Base-by-base conservation (phyloP, 768 basidiomycete species). In the Boletus pseudo-olivaceus region DNA sequence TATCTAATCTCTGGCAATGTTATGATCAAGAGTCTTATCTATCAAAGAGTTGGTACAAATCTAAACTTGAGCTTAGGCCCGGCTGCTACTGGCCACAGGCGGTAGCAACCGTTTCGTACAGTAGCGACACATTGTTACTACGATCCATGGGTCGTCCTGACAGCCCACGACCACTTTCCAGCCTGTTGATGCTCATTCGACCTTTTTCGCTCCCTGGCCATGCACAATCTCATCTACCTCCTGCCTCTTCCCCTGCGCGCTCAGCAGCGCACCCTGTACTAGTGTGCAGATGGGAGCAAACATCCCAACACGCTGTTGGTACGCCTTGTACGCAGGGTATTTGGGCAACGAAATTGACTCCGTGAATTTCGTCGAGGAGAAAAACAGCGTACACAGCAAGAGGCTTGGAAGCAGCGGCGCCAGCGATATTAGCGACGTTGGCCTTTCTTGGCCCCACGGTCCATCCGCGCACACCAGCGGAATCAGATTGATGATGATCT, bases 251-350 rank as follows among this genome's bases (percentile, higher is more conserved):
- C 79, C 79, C 27, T 60, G 68, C 2, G 75, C 52, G 27, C 60
- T 58, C 54, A 82, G 64, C 50, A 75, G 57, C 3, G 68, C 35
- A 14, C 74, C 82, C 66, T 71, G 81, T 32, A 80, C 69, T 1
- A 73, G 61, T 0, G 83, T 84, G 32, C 68, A 53, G 15, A 74
- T 47, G 2, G 84, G 83, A 9, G 74, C 59, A 65, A 96, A 95
- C 87, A 93, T 93, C 12, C 81, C 85, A 5, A 96, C 93, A 20
- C 93, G 82, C 53, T 75, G 65, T 63, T 84, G 84, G 68, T 95
- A 97, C 5, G 84, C 81, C 6, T 66, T 65, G 69, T 96, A 97
- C 4, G 75, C 79, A 3, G 86, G 82, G 64, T 93, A 93, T 67
- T 97, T 97, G 46, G 76, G 68, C 32, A 64, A 59, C 6, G 90